Conservation (phyloP, 2,329 filamentous ascomycete species). For the Fonsecaea pedrosoi region DNA sequence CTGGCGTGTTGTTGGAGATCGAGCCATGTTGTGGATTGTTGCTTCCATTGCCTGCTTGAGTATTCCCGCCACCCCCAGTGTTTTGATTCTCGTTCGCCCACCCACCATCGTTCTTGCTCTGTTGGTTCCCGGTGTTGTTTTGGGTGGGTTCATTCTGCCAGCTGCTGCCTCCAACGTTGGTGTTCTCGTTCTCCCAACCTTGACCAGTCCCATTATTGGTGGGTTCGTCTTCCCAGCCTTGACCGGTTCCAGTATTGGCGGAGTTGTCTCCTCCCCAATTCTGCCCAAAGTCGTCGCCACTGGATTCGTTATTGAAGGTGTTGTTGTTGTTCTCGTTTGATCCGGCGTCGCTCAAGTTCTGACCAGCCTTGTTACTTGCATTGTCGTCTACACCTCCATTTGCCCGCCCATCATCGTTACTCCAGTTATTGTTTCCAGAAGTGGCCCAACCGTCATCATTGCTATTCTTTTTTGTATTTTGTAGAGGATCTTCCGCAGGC, state of each 20-base stretch:
- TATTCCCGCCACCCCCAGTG: background rate
- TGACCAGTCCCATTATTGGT: conserved; percentile 11
- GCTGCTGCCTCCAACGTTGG: conserved; percentile 5
- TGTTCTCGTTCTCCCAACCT: conserved; percentile 19
- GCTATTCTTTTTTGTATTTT: conserved; percentile 4
- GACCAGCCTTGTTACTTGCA: background rate
- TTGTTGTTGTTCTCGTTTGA: background rate
- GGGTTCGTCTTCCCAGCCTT: background rate
- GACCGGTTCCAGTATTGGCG: background rate
- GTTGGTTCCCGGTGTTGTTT: conserved; percentile 23
- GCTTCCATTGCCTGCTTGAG: background rate
- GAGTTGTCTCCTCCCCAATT: background rate
- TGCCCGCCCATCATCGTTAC: background rate
- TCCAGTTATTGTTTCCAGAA: background rate
- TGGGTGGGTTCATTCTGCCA: conserved; percentile 14
- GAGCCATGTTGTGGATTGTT: conserved; percentile 12
- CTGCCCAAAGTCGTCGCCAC: background rate
- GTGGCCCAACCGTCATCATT: background rate
- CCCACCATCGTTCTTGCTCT: conserved; percentile 14
- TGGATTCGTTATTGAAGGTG: background rate
- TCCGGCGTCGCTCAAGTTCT: background rate
- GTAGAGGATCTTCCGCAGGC: conserved; percentile 8
- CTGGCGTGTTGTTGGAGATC: conserved; percentile 13
- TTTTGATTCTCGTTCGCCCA: conserved; percentile 22
- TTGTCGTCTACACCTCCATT: background rate